phyloP scores from a whole-genome alignment of 2,329 filamentous ascomycete genomes.

The Phaeosphaeria sp. region DNA sequence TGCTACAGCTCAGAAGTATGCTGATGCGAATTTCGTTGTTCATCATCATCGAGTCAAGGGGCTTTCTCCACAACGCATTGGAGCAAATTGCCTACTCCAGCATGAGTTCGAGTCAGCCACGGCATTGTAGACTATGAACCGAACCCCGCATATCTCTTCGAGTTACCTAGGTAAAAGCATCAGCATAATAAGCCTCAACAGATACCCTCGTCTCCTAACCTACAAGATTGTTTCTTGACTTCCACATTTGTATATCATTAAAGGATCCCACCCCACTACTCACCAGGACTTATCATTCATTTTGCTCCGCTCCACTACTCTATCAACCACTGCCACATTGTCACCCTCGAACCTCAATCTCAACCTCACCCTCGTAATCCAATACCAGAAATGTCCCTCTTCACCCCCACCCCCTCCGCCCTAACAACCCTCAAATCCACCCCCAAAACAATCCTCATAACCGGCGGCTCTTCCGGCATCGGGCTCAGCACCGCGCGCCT shows the following conservation, averaged over 20 bases:
- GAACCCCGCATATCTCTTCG: conserved; percentile 2
- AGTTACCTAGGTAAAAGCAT: conserved; percentile 23
- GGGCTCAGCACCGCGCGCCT: conserved; percentile 50
- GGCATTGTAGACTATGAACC: neutral
- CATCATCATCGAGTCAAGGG: too few relatives aligned
- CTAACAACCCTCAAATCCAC: conserved; percentile 29
- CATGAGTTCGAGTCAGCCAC: neutral
- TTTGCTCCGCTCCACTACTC: too few relatives aligned
- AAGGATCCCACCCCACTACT: neutral
- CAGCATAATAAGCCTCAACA: neutral
- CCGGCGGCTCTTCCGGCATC: conserved; percentile 51
- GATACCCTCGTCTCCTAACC: too few relatives aligned
- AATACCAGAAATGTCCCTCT: conserved; percentile 27
- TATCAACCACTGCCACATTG: too few relatives aligned
- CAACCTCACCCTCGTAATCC: too few relatives aligned
- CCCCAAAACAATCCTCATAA: conserved; percentile 47
- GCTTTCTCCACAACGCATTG: too few relatives aligned
- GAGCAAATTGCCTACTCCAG: neutral
- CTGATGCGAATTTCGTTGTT: too few relatives aligned
- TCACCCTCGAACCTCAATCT: too few relatives aligned
- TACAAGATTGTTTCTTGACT: too few relatives aligned
- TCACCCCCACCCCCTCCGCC: conserved; percentile 26
- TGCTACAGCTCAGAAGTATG: neutral
- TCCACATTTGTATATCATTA: neutral
- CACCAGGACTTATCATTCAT: too few relatives aligned